Evolutionary conservation across 1,139 yeast genomes (phyloP), one percentile per base, ranked within the genome.

Genomic region (Protomyces lactucae-debilis): DNA sequence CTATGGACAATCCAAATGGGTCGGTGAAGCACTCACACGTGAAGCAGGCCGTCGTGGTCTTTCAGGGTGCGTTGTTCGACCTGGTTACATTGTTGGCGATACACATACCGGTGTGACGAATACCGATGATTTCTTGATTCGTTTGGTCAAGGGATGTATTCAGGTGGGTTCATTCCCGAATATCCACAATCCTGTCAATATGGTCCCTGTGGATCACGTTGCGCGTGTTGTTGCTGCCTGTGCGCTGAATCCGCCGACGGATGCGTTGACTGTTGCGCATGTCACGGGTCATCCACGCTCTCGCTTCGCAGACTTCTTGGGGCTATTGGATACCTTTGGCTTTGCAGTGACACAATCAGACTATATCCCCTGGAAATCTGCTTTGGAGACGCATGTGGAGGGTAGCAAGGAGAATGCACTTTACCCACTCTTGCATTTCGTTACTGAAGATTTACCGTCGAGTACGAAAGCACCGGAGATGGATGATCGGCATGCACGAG

Each of bases 161-260:
- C 97, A 93, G 76, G 77, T 93, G 67, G 96, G 97, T 2, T 78
- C 80, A 55, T 87, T 83, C 71, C 99, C 99, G 25, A 88, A 88
- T 72, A 91, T 93, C 69, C 76, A 83, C 71, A 93, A 93, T 78
- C 83, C 86, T 59, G 96, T 92, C 56, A 95, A 95, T 75, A 91
- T 92, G 90, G 97, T 91, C 25, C 99, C 99, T 2, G 99, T 93
- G 45, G 98, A 93, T 71, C 99, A 93, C 72, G 99, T 93, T 69
- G 98, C 99, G 0, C 83, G 96, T 64, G 89, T 91, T 28, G 90
- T 87, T 40, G 88, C 86, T 61, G 91, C 98, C 0, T 79, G 95
- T 39, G 87, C 96, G 0, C 80, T 93, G 69, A 83, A 84, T 70
- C 95, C 97, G 40, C 90, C 95, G 45, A 74, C 59, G 3, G 35